Conservation (phyloP, 352 stramenopile genomes). For the Pythium rhizo-oryzae region DNA sequence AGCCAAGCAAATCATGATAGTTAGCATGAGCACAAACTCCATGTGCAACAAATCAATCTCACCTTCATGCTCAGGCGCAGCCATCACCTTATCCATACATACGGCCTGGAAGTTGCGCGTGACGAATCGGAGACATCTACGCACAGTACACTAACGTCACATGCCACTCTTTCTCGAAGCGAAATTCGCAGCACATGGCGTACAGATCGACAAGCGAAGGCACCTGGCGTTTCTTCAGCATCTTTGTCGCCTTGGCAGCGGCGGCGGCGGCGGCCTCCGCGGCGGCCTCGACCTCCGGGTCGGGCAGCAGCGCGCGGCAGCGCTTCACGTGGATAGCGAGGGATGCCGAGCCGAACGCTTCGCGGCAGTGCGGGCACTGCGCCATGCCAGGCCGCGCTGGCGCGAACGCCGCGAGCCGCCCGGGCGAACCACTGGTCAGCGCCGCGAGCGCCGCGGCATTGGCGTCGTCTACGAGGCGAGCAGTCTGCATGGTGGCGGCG, state of each 20-base stretch:
- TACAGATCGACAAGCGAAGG: constrained; percentile 66
- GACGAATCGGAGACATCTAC: constrained; percentile 60
- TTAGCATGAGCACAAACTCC: background rate
- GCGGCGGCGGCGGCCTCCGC: constrained; percentile 18
- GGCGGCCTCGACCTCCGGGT: constrained; percentile 32
- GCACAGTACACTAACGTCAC: background rate
- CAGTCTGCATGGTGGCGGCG: constrained; percentile 12
- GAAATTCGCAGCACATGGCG: background rate
- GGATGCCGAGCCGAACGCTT: constrained; percentile 61
- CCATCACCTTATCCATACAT: constrained; percentile 64
- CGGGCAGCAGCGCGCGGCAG: constrained; percentile 49
- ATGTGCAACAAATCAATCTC: background rate
- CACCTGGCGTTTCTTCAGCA: constrained; percentile 39
- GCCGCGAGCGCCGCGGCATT: constrained; percentile 41
- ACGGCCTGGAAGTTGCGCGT: constrained; percentile 73
- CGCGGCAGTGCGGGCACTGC: constrained; percentile 56
- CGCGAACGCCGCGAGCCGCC: constrained; percentile 22
- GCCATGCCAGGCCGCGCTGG: constrained; percentile 26
- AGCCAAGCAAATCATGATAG: background rate
- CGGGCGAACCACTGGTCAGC: constrained; percentile 28
- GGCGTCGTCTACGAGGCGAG: constrained; percentile 33
- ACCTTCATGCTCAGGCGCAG: constrained; percentile 69
- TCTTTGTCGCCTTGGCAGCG: constrained; percentile 21
- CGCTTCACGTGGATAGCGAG: constrained; percentile 64
- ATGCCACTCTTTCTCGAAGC: too few species aligned